phyloP scores from a whole-genome alignment of 2,329 filamentous ascomycete species.

The Dryadomyces quercivorus region DNA sequence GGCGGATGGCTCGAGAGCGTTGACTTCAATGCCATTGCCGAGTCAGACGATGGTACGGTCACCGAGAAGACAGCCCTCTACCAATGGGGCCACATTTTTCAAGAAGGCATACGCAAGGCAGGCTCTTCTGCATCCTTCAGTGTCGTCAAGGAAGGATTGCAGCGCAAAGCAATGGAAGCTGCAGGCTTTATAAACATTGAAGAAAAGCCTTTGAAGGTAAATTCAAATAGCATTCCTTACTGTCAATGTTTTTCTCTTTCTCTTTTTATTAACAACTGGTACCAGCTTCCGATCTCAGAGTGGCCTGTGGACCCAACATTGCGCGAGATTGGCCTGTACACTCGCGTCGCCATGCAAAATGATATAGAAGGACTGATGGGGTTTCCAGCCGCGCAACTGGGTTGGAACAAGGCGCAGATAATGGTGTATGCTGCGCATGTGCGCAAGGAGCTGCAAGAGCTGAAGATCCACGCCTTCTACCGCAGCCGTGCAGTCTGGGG shows the following conservation, averaged over 20 bases:
- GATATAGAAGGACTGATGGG: background rate
- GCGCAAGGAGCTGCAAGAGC: background rate
- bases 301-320: background rate
- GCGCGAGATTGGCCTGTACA: background rate
- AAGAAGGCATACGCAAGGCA: background rate
- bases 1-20: background rate
- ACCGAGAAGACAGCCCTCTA: background rate
- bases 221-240: too few species aligned
- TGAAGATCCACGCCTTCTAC: background rate
- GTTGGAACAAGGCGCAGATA: background rate
- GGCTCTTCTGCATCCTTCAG: background rate
- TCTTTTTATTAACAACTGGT: too few species aligned
- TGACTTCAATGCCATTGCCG: background rate
- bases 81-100: background rate
- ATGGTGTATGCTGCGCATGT: background rate
- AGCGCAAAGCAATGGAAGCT: conserved; percentile 36
- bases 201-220: background rate
- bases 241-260: too few species aligned
- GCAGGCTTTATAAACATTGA: conserved; percentile 40
- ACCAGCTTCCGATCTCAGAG: background rate
- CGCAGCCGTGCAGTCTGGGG: background rate
- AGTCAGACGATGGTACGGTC: background rate
- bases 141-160: conserved; percentile 34
- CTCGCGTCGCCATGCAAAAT: background rate
- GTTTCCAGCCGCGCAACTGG: background rate